Evolutionary conservation across 352 stramenopile genomes (phyloP).

Genomic region (Pythium apleroticum): DNA sequence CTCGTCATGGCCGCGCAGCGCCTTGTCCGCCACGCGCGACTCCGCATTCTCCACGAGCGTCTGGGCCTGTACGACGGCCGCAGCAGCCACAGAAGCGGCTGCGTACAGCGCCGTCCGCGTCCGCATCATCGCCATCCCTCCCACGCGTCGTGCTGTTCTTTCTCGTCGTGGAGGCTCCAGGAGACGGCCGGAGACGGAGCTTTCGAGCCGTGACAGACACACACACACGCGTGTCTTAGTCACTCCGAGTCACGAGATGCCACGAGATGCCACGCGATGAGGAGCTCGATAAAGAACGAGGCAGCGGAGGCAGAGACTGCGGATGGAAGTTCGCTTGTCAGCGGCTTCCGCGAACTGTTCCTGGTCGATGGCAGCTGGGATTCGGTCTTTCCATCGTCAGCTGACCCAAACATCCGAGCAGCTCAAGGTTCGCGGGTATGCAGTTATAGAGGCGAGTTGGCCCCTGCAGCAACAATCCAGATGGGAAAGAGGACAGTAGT

Average conservation of each 20-base stretch:
- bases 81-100: background rate
- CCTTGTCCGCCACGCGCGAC: background rate
- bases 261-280: background rate
- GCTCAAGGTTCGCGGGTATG: too few species aligned
- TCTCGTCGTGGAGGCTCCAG: background rate
- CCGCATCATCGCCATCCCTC: background rate
- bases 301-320: background rate
- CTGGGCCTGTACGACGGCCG: background rate
- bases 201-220: constrained; percentile 1
- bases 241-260: background rate
- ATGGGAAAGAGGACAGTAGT: background rate
- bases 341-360: constrained; percentile 11
- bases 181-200: background rate
- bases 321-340: background rate
- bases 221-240: background rate
- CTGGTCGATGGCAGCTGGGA: constrained; percentile 2
- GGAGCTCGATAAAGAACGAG: background rate
- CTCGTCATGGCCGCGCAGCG: background rate
- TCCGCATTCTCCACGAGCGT: background rate
- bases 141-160: background rate
- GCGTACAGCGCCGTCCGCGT: background rate
- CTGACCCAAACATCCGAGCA: background rate
- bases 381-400: background rate
- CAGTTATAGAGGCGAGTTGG: background rate
- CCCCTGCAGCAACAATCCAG: background rate